A percentile compares a stretch with the other conserved stretches of the same genome.
These are phyloP conservation scores for Podaxis rugospora DNA, from an alignment of 768 basidiomycete species.

Conservation along the genomic window DNA sequence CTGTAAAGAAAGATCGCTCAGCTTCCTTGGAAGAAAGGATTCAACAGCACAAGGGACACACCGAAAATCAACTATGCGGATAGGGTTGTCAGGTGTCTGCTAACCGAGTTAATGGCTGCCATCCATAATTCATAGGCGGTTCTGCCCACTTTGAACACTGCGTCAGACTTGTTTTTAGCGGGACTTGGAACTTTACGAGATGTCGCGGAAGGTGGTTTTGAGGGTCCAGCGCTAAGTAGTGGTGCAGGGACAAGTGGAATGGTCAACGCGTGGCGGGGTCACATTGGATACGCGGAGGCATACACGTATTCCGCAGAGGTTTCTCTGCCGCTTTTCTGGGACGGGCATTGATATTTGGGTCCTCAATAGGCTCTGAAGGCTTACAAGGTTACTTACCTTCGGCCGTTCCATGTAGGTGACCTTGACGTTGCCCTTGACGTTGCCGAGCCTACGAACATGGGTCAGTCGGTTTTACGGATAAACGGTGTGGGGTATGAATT, in stretches of 20 bases:
- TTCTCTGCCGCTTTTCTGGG: neutral
- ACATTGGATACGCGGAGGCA: neutral
- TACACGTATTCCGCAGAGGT: constrained; percentile 1
- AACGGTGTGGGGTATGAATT: neutral
- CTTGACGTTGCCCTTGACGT: constrained; percentile 4
- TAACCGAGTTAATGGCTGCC: neutral
- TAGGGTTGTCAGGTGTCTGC: constrained; percentile 7
- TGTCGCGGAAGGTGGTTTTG: neutral
- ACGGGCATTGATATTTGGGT: neutral
- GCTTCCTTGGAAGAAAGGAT: neutral
- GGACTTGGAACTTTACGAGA: neutral
- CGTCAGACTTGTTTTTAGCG: neutral
- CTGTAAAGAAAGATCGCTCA: neutral
- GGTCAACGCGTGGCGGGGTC: neutral
- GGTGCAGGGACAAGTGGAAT: neutral
- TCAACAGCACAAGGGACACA: neutral
- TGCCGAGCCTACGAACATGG: neutral
- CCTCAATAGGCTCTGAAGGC: neutral
- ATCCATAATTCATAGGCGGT: neutral
- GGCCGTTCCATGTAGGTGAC: constrained; percentile 1
- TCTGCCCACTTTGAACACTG: constrained; percentile 4
- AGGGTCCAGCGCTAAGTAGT: neutral
- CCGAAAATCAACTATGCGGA: constrained; percentile 10
- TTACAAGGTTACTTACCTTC: neutral
- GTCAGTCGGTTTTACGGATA: neutral